A percentile compares a stretch with the other conserved stretches of the same genome.
These are phyloP conservation scores for Draba incana DNA, from an alignment of 345 rosid genomes.

Conservation along the genomic window DNA sequence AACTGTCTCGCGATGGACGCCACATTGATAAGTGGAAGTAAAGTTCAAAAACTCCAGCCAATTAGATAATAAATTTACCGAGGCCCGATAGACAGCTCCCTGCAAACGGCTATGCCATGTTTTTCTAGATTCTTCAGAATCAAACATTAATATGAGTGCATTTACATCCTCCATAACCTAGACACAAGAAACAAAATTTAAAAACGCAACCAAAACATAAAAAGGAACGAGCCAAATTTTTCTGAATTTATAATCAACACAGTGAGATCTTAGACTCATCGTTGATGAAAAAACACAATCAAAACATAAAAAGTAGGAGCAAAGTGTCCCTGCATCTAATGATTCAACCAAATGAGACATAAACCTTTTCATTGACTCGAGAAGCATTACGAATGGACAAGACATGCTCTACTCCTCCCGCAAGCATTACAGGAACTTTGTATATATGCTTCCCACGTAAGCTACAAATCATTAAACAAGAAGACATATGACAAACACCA, in stretches of 20 bases:
- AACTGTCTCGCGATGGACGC: conserved; percentile 20
- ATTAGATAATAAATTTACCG: conserved; percentile 50
- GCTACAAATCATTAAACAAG: conserved; percentile 47
- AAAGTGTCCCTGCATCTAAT: conserved; percentile 25
- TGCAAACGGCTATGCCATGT: conserved; percentile 88
- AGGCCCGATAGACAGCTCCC: conserved; percentile 85
- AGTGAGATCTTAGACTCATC: conserved; percentile 1
- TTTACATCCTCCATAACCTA: conserved; percentile 87
- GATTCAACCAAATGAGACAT: conserved; percentile 25
- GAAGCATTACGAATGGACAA: conserved; percentile 74
- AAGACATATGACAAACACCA: conserved; percentile 27
- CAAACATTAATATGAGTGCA: conserved; percentile 72
- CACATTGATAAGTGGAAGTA: conserved; percentile 6
- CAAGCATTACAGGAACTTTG: conserved; percentile 68
- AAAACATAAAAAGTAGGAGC: conserved; percentile 29
- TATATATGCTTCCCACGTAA: conserved; percentile 81
- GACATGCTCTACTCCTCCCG: conserved; percentile 73
- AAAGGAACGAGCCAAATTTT: not conserved
- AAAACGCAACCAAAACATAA: conserved; percentile 9
- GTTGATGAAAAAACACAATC: conserved; percentile 22
- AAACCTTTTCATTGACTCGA: conserved; percentile 62
- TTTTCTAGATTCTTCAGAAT: conserved; percentile 67
- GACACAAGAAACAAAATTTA: conserved; percentile 12
- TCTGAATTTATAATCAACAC: conserved; percentile 7
- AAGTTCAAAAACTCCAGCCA: conserved; percentile 13